These are phyloP conservation scores for Russula earlei DNA, from an alignment of 768 basidiomycete species.

Conservation along the genomic window DNA sequence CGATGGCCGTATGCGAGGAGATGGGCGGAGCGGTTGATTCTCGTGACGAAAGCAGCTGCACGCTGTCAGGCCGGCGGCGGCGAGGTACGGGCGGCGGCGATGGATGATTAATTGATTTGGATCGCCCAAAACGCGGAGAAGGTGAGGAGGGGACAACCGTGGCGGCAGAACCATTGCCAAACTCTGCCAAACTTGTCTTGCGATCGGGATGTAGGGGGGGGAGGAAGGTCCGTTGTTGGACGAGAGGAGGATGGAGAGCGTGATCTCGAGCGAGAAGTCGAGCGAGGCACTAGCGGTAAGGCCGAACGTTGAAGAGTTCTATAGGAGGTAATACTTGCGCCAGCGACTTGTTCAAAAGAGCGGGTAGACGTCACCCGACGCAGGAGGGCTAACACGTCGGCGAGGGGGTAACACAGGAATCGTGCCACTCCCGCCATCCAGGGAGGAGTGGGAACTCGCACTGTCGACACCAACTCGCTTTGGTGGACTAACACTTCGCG, in stretches of 20 bases:
- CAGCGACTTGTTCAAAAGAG: conserved; percentile 37
- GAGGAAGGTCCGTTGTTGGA: conserved; percentile 29
- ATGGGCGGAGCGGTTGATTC: not conserved
- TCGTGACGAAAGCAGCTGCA: conserved; percentile 33
- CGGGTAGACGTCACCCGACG: conserved; percentile 28
- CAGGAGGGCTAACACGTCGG: conserved; percentile 27
- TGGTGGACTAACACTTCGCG: conserved; percentile 16
- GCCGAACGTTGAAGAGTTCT: not conserved
- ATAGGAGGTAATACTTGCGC: conserved; percentile 24
- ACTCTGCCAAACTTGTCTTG: conserved; percentile 25
- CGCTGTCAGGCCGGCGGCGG: conserved; percentile 53
- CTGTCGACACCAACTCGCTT: conserved; percentile 9
- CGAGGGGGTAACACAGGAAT: conserved; percentile 32
- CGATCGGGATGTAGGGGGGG: conserved; percentile 51
- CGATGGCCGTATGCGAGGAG: conserved; percentile 14
- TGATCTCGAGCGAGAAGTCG: not conserved
- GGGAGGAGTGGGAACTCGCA: conserved; percentile 10
- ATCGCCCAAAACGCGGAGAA: conserved; percentile 38
- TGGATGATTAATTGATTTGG: conserved; percentile 46
- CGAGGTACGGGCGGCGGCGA: conserved; percentile 31
- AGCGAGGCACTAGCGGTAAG: conserved; percentile 5
- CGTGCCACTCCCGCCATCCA: conserved; percentile 21
- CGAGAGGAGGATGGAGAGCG: conserved; percentile 27
- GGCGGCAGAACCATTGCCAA: conserved; percentile 3
- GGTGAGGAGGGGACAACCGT: conserved; percentile 16